These are phyloP conservation scores for Pseudocercospora fuligena DNA, from an alignment of 2,329 filamentous ascomycete species.

Conservation along the genomic window DNA sequence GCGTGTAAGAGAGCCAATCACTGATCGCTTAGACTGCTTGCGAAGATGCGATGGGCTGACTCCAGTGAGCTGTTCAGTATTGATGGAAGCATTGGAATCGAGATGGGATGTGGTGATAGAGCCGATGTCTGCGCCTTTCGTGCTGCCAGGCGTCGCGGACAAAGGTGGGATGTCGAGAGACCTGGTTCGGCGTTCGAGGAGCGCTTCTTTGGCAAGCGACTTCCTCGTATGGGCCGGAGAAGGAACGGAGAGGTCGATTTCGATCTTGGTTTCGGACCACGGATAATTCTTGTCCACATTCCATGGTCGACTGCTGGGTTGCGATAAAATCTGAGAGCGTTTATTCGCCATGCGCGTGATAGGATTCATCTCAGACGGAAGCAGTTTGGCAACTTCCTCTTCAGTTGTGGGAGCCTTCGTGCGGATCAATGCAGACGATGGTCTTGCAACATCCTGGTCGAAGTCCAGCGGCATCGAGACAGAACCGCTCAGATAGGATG, in stretches of 20 bases:
- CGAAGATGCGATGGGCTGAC: conserved; percentile 33
- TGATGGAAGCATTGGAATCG: conserved; percentile 35
- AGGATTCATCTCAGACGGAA: conserved; percentile 41
- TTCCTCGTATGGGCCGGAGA: conserved; percentile 39
- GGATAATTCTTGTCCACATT: conserved; percentile 55
- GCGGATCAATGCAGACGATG: conserved; percentile 37
- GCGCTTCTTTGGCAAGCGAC: conserved; percentile 35
- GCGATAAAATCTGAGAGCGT: conserved; percentile 41
- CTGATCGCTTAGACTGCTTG: conserved; percentile 42
- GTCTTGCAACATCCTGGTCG: conserved; percentile 32
- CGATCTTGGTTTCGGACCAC: conserved; percentile 46
- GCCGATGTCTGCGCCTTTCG: conserved; percentile 40
- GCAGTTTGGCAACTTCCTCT: conserved; percentile 38
- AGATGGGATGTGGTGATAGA: conserved; percentile 35
- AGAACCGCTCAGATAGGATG: conserved; percentile 39
- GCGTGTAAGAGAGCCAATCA: conserved; percentile 43
- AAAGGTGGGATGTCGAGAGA: conserved; percentile 34
- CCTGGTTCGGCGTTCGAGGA: conserved; percentile 35
- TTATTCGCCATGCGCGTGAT: conserved; percentile 38
- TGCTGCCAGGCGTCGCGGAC: conserved; percentile 26
- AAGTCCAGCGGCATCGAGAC: conserved; percentile 40
- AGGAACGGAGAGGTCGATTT: conserved; percentile 48
- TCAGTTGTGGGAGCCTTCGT: conserved; percentile 38
- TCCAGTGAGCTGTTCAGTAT: conserved; percentile 40
- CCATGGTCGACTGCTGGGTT: conserved; percentile 50